Conservation (phyloP, 2,329 filamentous ascomycete species). For the Ascosphaera apis region DNA sequence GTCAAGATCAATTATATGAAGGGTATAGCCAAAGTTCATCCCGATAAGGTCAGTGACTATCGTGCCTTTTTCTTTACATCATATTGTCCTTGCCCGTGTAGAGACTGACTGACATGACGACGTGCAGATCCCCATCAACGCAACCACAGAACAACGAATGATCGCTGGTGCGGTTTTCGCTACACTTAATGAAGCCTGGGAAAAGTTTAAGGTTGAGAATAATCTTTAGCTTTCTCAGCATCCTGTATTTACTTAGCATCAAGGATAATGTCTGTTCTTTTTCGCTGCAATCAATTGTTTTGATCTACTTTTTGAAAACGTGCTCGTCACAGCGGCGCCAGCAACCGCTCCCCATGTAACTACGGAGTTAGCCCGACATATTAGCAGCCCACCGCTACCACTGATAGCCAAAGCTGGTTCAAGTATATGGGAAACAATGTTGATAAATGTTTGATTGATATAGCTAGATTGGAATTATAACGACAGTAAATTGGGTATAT, state of each 20-base stretch:
- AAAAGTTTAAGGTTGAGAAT: conserved; percentile 43
- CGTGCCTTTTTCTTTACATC: conserved; percentile 1
- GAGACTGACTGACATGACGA: not conserved
- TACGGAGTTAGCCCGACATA: too few species aligned
- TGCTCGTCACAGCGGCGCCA: too few species aligned
- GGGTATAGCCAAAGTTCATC: conserved; percentile 94
- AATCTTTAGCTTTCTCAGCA: not conserved
- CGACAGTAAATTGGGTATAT: not conserved
- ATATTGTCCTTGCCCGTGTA: not conserved
- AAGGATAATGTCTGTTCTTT: too few species aligned
- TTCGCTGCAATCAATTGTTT: too few species aligned
- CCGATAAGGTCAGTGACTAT: conserved; percentile 60
- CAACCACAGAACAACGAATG: conserved; percentile 45
- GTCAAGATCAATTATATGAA: conserved; percentile 99
- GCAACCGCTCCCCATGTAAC: too few species aligned
- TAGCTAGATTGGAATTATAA: too few species aligned
- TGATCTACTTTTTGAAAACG: too few species aligned
- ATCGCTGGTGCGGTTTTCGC: conserved; percentile 42
- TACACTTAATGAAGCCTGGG: conserved; percentile 43
- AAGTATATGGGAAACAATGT: too few species aligned
- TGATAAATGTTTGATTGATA: too few species aligned
- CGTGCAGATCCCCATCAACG: conserved; percentile 34
- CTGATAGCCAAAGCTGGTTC: too few species aligned
- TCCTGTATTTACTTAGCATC: not conserved
- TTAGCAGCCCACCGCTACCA: too few species aligned